A percentile compares a stretch with the other conserved stretches of the same genome.
phyloP scores from a whole-genome alignment of 169 alveolate genomes.

The Plasmodium gonderi region DNA sequence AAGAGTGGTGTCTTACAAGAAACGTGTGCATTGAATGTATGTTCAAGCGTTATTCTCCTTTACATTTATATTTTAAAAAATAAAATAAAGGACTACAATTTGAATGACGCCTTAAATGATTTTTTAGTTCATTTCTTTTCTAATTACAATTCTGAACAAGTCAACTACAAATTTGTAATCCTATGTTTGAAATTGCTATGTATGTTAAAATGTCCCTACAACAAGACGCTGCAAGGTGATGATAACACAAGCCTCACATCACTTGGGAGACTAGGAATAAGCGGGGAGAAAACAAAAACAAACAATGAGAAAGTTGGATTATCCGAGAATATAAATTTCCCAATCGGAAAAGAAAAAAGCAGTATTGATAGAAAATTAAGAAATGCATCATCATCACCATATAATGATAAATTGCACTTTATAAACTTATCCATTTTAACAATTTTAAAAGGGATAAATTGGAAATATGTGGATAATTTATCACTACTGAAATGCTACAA shows the following conservation, averaged over 20 bases:
- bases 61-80: conserved; percentile 20
- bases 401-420: background rate
- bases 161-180: background rate
- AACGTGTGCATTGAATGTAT: background rate
- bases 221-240: background rate
- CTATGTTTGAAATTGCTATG: conserved; percentile 1
- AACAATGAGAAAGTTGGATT: background rate
- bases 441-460: background rate
- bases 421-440: background rate
- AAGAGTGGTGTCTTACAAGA: background rate
- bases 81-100: conserved; percentile 10
- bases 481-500: conserved; percentile 32
- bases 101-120: background rate
- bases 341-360: background rate
- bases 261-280: background rate
- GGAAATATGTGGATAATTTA: background rate
- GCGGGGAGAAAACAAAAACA: background rate
- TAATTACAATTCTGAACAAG: background rate
- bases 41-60: background rate
- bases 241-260: background rate
- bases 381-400: background rate
- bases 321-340: background rate
- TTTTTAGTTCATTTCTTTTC: background rate
- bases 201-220: background rate
- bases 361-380: background rate